These are phyloP conservation scores for Pseudogymnoascus sp. DNA, from an alignment of 2,329 filamentous ascomycete species.

Conservation along the genomic window DNA sequence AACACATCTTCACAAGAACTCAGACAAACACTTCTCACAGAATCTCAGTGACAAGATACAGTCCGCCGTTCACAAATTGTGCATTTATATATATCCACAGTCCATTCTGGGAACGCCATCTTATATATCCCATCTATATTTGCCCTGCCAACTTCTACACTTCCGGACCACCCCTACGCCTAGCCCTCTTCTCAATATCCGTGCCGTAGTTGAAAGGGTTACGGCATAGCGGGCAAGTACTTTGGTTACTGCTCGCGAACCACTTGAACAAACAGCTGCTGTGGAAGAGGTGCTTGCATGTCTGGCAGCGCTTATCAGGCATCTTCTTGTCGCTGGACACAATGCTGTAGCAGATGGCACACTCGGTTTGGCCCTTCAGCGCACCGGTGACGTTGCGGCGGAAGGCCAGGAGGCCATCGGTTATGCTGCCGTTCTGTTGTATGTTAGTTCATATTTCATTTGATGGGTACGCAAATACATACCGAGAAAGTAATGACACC, in stretches of 20 bases:
- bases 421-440: slow-evolving; percentile 66
- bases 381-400: slow-evolving; percentile 79
- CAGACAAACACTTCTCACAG: background rate
- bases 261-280: slow-evolving; percentile 86
- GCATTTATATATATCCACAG: background rate
- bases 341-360: slow-evolving; percentile 94
- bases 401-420: slow-evolving; percentile 81
- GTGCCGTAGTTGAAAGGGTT: slow-evolving; percentile 66
- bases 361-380: slow-evolving; percentile 88
- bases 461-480: slow-evolving; percentile 22
- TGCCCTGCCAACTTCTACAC: background rate
- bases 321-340: slow-evolving; percentile 82
- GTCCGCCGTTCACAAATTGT: background rate
- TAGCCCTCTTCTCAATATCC: slow-evolving; percentile 11
- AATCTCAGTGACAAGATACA: background rate
- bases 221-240: slow-evolving; percentile 85
- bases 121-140: background rate
- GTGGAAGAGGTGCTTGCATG: slow-evolving; percentile 93
- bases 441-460: background rate
- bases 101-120: background rate
- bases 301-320: slow-evolving; percentile 84
- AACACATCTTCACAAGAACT: background rate
- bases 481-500: slow-evolving; percentile 87
- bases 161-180: slow-evolving; percentile 10
- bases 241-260: slow-evolving; percentile 91